A percentile compares a stretch with the other conserved stretches of the same genome.
Conservation (phyloP, 495 filamentous ascomycete species). For the Aspergillus cavernicola region DNA sequence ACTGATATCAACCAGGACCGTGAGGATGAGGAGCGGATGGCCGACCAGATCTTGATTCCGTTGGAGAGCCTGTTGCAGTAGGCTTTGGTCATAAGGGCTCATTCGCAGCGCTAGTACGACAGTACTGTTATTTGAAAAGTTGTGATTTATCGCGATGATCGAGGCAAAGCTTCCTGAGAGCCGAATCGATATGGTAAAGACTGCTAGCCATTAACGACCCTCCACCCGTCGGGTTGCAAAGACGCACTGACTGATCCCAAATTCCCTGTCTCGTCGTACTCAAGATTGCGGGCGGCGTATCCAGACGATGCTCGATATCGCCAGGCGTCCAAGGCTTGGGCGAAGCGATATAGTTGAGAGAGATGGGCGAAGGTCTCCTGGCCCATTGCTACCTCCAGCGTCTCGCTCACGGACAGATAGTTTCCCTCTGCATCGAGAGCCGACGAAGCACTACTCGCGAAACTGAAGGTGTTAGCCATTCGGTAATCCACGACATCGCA, state of each 20-base stretch:
- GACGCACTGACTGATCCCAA: neutral
- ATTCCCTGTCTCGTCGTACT: neutral
- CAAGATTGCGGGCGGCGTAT: neutral
- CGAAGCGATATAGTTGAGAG: neutral
- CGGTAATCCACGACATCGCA: too few relatives aligned
- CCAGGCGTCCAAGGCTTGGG: neutral
- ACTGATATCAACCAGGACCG: slow-evolving; percentile 4
- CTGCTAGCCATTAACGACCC: neutral
- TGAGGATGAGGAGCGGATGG: slow-evolving; percentile 6
- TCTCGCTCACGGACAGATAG: neutral
- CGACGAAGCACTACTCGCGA: neutral
- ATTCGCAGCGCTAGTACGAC: neutral
- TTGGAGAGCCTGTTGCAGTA: neutral
- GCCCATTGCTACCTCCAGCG: neutral
- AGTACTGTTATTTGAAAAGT: neutral
- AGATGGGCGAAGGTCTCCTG: neutral
- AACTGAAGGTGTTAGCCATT: neutral
- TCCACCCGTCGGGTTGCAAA: neutral
- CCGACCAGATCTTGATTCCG: slow-evolving; percentile 1
- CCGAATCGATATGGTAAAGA: slow-evolving; percentile 7
- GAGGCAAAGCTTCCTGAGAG: slow-evolving; percentile 11
- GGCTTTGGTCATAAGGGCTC: slow-evolving; percentile 8
- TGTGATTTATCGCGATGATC: slow-evolving; percentile 6
- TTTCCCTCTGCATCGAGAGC: neutral
- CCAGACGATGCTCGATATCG: slow-evolving; percentile 2